phyloP scores from a whole-genome alignment of 352 stramenopile species.

The Phytophthora cajani region DNA sequence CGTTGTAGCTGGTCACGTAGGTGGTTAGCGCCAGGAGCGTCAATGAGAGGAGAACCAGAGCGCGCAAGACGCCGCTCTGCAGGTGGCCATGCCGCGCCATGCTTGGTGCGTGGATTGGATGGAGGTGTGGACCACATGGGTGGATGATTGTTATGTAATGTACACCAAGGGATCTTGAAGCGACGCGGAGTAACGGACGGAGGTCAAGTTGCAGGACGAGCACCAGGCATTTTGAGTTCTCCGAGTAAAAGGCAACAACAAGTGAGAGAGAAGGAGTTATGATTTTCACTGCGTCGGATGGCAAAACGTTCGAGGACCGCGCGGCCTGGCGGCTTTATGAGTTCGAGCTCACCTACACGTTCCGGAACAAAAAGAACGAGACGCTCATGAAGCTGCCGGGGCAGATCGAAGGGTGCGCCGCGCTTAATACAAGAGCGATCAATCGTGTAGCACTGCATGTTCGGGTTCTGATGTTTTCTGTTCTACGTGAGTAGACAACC shows the following conservation, averaged over 20 bases:
- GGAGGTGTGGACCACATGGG: slow-evolving; percentile 11
- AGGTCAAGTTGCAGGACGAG: slow-evolving; percentile 5
- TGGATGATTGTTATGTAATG: not conserved
- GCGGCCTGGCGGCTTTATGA: slow-evolving; percentile 88
- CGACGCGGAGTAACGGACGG: slow-evolving; percentile 29
- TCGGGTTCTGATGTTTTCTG: not conserved
- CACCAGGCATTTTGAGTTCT: slow-evolving; percentile 7
- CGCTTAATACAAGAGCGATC: not conserved
- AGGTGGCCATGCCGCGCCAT: slow-evolving; percentile 19
- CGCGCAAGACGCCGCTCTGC: slow-evolving; percentile 10
- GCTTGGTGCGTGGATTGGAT: slow-evolving; percentile 2
- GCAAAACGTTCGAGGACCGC: slow-evolving; percentile 86
- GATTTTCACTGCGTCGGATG: slow-evolving; percentile 87
- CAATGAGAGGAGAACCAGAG: slow-evolving; percentile 27
- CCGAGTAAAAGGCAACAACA: not conserved
- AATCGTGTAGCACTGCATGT: not conserved
- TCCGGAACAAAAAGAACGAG: slow-evolving; percentile 84
- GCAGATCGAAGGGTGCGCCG: slow-evolving; percentile 70
- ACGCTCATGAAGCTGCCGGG: slow-evolving; percentile 83
- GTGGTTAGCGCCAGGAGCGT: slow-evolving; percentile 17
- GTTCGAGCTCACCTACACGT: slow-evolving; percentile 93
- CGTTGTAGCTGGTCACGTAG: slow-evolving; percentile 25
- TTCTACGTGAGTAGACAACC: slow-evolving; percentile 56
- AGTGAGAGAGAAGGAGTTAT: slow-evolving; percentile 2
- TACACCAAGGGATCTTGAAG: slow-evolving; percentile 30